Evolutionary conservation across 345 rosid genomes (phyloP), one percentile per base, ranked within the genome.

Genomic region (Xanthoceras sorbifolium): DNA sequence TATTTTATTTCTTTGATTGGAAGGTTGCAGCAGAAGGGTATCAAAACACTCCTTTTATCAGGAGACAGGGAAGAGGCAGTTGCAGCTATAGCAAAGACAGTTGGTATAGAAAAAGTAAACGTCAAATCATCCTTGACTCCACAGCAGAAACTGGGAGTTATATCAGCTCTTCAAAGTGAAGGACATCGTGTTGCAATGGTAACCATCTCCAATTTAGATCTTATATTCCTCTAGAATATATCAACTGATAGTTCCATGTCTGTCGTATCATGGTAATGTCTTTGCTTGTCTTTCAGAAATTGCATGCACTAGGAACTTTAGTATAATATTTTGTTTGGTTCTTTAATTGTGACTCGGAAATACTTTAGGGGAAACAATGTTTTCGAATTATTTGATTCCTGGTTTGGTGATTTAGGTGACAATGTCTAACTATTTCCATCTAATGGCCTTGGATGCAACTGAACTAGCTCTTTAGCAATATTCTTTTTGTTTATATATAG

Each of bases 51-150:
- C 63, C 89, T 95, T 76, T 78, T 93, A 85, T 93, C 99, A 40
- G 98, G 99, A 73, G 99, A 95, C 77, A 88, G 97, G 96, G 97
- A 93, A 93, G 98, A 90, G 85, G 98, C 94, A 86, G 97, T 92
- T 79, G 93, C 97, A 89, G 79, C 88, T 29, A 84, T 90, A 55
- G 98, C 97, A 28, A 85, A 84, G 83, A 80, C 80, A 11, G 93
- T 93, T 76, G 97, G 98, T 67, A 93, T 93, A 75, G 82, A 67
- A 79, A 78, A 73, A 76, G 89, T 89, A 80, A 86, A 74, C 54
- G 80, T 92, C 75, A 86, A 92, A 76, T 91, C 90, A 77, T 90
- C 98, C 73, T 78, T 86, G 87, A 79, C 91, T 72, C 99, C 99
- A 0, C 90, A 89, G 88, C 89, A 88, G 79, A 95, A 93, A 78